A percentile compares a stretch with the other conserved stretches of the same genome.
phyloP scores from a whole-genome alignment of 73 alveolate species.

The Paramecium primaurelia region DNA sequence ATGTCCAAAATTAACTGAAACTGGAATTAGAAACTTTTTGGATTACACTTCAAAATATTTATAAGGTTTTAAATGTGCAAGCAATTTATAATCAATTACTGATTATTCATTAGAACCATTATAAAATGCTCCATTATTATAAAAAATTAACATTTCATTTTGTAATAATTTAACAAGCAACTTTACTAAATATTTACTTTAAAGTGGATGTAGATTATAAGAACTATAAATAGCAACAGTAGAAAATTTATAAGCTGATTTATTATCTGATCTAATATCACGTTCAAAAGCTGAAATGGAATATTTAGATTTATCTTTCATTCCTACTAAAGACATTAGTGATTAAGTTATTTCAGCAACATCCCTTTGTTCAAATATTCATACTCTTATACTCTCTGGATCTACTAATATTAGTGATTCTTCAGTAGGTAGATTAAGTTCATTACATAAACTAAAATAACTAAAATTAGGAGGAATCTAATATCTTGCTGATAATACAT shows the following conservation, averaged over 20 bases:
- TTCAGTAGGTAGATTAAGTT: not conserved
- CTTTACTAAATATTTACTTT: not conserved
- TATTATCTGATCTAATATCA: not conserved
- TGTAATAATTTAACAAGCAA: not conserved
- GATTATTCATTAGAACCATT: conserved; percentile 38
- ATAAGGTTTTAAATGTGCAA: conserved; percentile 27
- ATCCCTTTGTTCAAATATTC: not conserved
- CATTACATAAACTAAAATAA: not conserved
- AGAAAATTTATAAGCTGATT: not conserved
- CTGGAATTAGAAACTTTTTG: not conserved
- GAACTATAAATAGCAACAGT: conserved; percentile 19
- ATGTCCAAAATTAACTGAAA: not conserved
- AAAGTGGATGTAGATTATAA: conserved; percentile 17
- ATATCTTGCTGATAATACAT: not conserved
- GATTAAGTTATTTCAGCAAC: conserved; percentile 9
- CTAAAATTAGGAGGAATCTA: conserved; percentile 50
- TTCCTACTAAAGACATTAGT: conserved; percentile 26
- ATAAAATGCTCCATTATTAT: not conserved
- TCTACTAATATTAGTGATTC: not conserved
- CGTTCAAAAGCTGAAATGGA: not conserved
- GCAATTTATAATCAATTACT: conserved; percentile 37
- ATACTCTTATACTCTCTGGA: not conserved
- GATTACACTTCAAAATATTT: not conserved
- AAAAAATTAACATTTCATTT: not conserved
- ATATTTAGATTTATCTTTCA: not conserved